Base-by-base conservation (phyloP, 2,329 filamentous ascomycete species). In the Sporothrix curviconia region DNA sequence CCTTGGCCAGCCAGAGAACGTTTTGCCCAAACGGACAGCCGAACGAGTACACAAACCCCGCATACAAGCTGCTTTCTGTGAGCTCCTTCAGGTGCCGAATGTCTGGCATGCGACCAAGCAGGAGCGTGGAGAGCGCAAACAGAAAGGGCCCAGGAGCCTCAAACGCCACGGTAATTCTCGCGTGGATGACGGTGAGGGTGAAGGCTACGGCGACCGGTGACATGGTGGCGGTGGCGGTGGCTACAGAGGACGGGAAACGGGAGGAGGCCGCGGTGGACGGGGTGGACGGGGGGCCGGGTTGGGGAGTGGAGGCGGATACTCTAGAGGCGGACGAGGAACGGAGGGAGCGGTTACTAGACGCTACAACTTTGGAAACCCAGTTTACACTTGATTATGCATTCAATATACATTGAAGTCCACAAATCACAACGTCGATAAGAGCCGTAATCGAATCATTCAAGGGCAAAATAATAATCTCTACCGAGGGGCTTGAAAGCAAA, bases 31-130 rank as follows among this genome's bases (percentile, higher is more conserved):
- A n/a, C 0, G 76, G 85, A n/a, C 80, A 84, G 68, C 90, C 91
- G 1, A 74, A 77, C 1, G 92, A 96, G 71, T 92, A 92, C 68
- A 90, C 84, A 4, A 97, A 94, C 67, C 86, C n/a, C n/a, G n/a
- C 87, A 12, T 92, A 97, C 72, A 97, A 91, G 76, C 75, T n/a
- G 72, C 77, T 3, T 97, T 92, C 68, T 99, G 94, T 70, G 76
- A 85, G 57, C 72, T 97, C 56, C 66, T 97, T 1, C 84, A 81
- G 8, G 84, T 99, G 34, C 74, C 81, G 6, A 95, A 97, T 68
- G 77, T 85, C 9, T 95, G 83, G 76, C 78, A 87, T 64, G 81
- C 87, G 2, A 83, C 74, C n/a, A 80, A 86, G 2, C 84, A 90
- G 65, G 89, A 95, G 69, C 80, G 84, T 52, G 72, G 74, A 14